phyloP scores from a whole-genome alignment of 1,139 yeast species.

The Kazachstania sp. region DNA sequence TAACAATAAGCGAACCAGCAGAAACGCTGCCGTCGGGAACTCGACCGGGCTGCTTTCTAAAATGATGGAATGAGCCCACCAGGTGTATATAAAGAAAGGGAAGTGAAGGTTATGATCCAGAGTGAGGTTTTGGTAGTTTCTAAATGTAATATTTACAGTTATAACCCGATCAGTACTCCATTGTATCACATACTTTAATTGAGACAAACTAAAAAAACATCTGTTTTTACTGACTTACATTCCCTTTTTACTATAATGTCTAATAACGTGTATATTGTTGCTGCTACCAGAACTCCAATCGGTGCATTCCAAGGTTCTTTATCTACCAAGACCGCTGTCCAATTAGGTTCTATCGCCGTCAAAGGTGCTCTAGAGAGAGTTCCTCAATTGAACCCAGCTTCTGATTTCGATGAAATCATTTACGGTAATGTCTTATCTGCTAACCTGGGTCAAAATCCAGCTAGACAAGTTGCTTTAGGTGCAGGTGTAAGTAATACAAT shows the following conservation, averaged over 20 bases:
- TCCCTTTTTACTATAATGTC: too few species aligned
- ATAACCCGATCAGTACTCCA: too few species aligned
- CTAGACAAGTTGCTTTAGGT: conserved; percentile 90
- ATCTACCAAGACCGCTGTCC: conserved; percentile 65
- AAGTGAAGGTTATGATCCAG: too few species aligned
- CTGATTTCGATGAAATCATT: conserved; percentile 76
- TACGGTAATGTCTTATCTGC: conserved; percentile 94
- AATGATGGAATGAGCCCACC: too few species aligned
- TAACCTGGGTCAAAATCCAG: conserved; percentile 94
- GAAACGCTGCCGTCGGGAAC: too few species aligned
- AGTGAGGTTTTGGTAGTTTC: too few species aligned
- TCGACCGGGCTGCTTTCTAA: too few species aligned
- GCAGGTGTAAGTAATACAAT: conserved; percentile 75
- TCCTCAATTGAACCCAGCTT: conserved; percentile 63
- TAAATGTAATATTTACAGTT: too few species aligned
- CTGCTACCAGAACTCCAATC: conserved; percentile 89
- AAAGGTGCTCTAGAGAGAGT: conserved; percentile 78
- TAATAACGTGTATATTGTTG: conserved; percentile 69
- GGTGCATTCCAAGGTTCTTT: conserved; percentile 87
- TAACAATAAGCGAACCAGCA: not conserved
- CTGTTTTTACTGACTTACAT: too few species aligned
- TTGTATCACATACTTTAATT: too few species aligned
- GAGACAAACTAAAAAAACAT: too few species aligned
- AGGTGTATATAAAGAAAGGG: too few species aligned
- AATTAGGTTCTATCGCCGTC: conserved; percentile 88